Evolutionary conservation across 2,329 filamentous ascomycete genomes (phyloP), one percentile per base, ranked within the genome.

Genomic region (Sporothrix phasma): DNA sequence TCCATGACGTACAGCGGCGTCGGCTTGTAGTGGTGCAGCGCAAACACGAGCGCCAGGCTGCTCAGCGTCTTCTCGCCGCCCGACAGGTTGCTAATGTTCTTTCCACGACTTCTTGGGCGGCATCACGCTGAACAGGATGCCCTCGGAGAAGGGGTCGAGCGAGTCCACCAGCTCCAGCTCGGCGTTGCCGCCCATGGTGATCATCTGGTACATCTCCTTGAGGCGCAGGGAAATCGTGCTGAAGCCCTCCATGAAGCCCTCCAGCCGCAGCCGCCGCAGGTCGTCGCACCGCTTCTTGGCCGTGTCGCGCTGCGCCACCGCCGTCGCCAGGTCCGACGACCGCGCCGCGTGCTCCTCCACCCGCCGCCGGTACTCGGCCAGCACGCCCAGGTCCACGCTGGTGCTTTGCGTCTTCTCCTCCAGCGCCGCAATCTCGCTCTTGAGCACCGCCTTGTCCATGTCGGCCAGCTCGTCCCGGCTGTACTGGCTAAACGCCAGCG

Each of bases 141-240:
- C 94, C 76, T 99, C 94, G 6, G 89, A 92, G 80, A 99, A 99
- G 0, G 94, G 94, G 74, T 99, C 95, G 2, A 99, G 80, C 19
- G 88, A 93, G 78, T 99, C 94, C 46, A 99, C 94, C 26, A 99
- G 86, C 75, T 99, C 95, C 13, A 99, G 84, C 77, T 99, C 94
- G 0, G 94, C 94, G 71, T 99, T 99, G 64, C 94, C 94, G 67
- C 94, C 94, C 92, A 99, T 97, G 24, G 94, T 99, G 74, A 99
- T 99, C 92, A 99, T 97, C 74, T 99, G 94, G 78, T 99, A 99
- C 94, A 99, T 99, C 73, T 99, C 94, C 79, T 99, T 99, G 53
- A 99, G 81, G 0, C 93, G 89, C 26, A 97, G 81, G 1, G 93
- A 97, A 75, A 99, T 99, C 67, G 86, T 88, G 71, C 88, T 88